Conservation (phyloP, 1,284 basidiomycete genomes). For the Apiotrichum gracile region DNA sequence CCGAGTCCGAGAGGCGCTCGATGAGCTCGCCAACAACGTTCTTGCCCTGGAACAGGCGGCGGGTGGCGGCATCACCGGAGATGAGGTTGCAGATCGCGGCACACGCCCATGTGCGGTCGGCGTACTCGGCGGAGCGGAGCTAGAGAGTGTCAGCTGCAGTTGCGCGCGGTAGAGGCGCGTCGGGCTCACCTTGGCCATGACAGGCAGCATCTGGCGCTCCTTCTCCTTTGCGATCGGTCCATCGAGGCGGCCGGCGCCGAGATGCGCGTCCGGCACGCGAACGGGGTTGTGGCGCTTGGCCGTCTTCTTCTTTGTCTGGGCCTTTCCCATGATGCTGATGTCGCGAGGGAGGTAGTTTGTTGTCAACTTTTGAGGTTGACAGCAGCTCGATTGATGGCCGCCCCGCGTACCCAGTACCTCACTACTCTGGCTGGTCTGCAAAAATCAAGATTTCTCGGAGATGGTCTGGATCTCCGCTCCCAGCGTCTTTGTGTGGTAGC, state of each 20-base stretch:
- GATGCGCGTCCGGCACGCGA: constrained; percentile 81
- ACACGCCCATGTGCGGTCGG: constrained; percentile 86
- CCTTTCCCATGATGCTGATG: constrained; percentile 96
- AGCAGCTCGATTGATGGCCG: not conserved
- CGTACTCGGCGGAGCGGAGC: constrained; percentile 56
- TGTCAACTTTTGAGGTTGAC: not conserved
- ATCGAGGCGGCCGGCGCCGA: constrained; percentile 59
- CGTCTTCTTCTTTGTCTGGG: constrained; percentile 60
- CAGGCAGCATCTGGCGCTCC: constrained; percentile 69
- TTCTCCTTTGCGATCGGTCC: constrained; percentile 53
- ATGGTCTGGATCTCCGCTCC: no score
- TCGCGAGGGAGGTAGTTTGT: no score
- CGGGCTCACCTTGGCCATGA: constrained; percentile 68
- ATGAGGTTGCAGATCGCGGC: constrained; percentile 85
- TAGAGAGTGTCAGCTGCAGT: constrained; percentile 5
- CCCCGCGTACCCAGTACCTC: no score
- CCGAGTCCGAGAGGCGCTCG: constrained; percentile 69
- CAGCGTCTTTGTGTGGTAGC: no score
- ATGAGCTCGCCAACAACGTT: constrained; percentile 83
- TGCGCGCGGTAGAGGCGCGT: not conserved
- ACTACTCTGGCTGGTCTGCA: no score
- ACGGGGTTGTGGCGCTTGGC: constrained; percentile 79
- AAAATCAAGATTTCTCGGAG: no score
- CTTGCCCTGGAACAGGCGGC: constrained; percentile 79
- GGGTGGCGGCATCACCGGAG: constrained; percentile 77